Evolutionary conservation across 257 asterid genomes (phyloP).

Genomic region (Gynochthodes officinalis): DNA sequence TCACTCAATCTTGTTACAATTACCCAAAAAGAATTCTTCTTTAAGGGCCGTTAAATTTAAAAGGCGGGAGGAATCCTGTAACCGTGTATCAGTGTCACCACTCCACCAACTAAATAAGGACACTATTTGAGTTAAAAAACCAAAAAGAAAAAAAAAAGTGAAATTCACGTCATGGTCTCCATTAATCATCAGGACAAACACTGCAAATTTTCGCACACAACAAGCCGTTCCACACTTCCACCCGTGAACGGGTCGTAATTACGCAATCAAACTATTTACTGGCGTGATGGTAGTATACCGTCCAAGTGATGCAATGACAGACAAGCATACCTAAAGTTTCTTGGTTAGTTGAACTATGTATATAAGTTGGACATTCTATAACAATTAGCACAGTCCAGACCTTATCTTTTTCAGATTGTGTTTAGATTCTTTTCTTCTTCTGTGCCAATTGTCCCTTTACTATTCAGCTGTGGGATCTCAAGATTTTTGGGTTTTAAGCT

Average conservation of each 20-base stretch:
- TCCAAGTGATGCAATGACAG: no score
- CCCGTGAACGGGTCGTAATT: no score
- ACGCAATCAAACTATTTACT: no score
- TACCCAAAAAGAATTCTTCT: no score
- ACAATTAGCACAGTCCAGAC: not conserved
- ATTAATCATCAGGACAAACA: not conserved
- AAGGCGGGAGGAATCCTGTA: constrained; percentile 10
- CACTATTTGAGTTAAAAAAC: not conserved
- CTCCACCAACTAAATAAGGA: constrained; percentile 19
- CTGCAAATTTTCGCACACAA: not conserved
- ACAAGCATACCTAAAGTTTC: no score
- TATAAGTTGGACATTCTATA: not conserved
- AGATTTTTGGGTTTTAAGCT: constrained; percentile 29
- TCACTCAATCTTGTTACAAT: no score
- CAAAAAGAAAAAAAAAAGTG: not conserved
- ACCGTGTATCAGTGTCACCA: not conserved
- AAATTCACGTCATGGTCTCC: not conserved
- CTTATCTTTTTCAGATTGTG: not conserved
- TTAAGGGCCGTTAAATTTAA: not conserved
- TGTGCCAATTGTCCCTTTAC: not conserved
- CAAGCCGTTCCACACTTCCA: not conserved
- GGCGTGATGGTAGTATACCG: no score
- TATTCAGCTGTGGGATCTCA: constrained; percentile 24
- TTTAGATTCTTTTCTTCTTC: constrained; percentile 1
- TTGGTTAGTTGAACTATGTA: constrained; percentile 12